Percentiles rank a stretch among this genome's conserved stretches.
phyloP scores from a whole-genome alignment of 805 yeast genomes.

The Huiozyma naganishii region DNA sequence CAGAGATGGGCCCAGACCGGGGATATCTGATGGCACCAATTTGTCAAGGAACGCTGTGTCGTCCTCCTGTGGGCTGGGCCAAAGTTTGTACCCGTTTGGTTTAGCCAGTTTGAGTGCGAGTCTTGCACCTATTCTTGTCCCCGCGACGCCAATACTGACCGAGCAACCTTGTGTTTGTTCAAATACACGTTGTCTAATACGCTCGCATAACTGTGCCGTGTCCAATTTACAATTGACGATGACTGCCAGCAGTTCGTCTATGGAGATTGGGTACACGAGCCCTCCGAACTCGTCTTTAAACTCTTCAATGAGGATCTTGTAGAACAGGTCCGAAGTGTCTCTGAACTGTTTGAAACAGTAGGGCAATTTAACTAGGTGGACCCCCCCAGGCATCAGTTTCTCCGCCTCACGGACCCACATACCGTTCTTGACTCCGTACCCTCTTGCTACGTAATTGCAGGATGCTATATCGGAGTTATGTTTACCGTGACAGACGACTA shows the following conservation, averaged over 20 bases:
- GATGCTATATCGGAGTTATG: constrained; percentile 69
- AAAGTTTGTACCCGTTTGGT: constrained; percentile 54
- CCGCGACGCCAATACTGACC: constrained; percentile 72
- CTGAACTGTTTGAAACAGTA: constrained; percentile 74
- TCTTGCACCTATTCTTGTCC: constrained; percentile 68
- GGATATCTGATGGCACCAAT: constrained; percentile 33
- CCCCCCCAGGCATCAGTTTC: constrained; percentile 44
- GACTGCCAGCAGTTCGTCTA: constrained; percentile 71
- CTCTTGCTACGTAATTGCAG: constrained; percentile 80
- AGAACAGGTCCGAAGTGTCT: constrained; percentile 49
- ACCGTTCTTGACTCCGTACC: constrained; percentile 72
- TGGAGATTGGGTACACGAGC: constrained; percentile 70
- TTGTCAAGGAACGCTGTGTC: constrained; percentile 19
- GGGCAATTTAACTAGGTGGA: constrained; percentile 43
- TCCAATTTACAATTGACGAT: constrained; percentile 3
- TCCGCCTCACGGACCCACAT: constrained; percentile 76
- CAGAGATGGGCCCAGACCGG: constrained; percentile 53
- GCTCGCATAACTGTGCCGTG: constrained; percentile 12
- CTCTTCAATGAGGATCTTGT: constrained; percentile 36
- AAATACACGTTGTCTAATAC: constrained; percentile 34
- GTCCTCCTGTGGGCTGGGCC: constrained; percentile 26
- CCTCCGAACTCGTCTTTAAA: not conserved
- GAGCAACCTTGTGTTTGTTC: constrained; percentile 42
- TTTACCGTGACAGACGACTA: constrained; percentile 50
- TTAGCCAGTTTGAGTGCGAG: constrained; percentile 65